These are phyloP conservation scores for Backusella macrospora DNA, from an alignment of 192 early-diverging fungal genomes.

Conservation along the genomic window DNA sequence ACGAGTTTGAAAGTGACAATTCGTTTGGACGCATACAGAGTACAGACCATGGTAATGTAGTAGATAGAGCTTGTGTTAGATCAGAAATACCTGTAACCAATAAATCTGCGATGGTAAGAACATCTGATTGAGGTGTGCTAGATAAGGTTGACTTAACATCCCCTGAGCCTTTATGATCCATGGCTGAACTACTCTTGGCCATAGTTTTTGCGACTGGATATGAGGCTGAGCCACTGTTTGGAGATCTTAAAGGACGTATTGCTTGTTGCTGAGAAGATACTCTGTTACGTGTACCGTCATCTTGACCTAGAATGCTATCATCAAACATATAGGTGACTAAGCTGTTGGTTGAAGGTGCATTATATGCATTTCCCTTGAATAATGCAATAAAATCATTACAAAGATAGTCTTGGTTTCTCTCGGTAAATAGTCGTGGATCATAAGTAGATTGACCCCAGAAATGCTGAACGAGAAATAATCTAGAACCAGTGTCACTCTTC, in stretches of 20 bases:
- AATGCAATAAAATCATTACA: constrained; percentile 84
- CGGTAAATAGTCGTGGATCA: constrained; percentile 64
- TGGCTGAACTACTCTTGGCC: neutral
- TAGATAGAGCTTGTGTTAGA: constrained; percentile 12
- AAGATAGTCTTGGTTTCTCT: constrained; percentile 77
- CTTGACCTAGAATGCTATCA: constrained; percentile 19
- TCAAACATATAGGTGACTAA: constrained; percentile 75
- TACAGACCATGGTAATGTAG: constrained; percentile 74
- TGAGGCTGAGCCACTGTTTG: neutral
- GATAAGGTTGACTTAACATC: constrained; percentile 13
- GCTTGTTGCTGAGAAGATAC: constrained; percentile 24
- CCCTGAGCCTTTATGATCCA: constrained; percentile 4
- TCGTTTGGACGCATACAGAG: constrained; percentile 79
- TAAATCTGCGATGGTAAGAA: constrained; percentile 25
- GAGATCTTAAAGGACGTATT: constrained; percentile 14
- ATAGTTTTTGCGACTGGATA: neutral
- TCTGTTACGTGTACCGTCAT: constrained; percentile 11
- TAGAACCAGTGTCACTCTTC: constrained; percentile 41
- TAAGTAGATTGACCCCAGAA: constrained; percentile 75
- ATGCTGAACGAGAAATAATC: constrained; percentile 82
- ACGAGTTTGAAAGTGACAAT: constrained; percentile 54
- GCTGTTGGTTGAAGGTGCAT: constrained; percentile 64
- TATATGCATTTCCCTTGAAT: constrained; percentile 75
- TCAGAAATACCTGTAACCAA: constrained; percentile 18
- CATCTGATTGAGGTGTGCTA: neutral